Conservation (phyloP, 148 eudicot genomes). For the Vaccinium myrtillus region DNA sequence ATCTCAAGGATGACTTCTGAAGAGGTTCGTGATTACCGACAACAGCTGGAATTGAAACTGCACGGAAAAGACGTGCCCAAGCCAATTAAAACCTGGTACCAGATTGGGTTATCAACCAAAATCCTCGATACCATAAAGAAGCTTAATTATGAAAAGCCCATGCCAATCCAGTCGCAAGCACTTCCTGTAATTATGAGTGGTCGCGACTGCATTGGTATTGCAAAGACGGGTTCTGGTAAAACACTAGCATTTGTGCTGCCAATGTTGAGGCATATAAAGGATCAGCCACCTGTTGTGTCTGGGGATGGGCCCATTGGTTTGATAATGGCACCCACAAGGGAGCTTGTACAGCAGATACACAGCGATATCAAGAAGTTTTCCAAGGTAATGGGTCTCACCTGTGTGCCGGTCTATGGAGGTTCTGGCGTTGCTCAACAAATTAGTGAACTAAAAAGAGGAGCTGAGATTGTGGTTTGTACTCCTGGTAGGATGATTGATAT, state of each 20-base stretch:
- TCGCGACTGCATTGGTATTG: conserved; percentile 83
- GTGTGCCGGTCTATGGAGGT: conserved; percentile 88
- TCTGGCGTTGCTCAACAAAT: conserved; percentile 84
- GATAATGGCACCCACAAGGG: conserved; percentile 86
- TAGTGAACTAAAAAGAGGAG: conserved; percentile 71
- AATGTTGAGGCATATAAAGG: conserved; percentile 82
- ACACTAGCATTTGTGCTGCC: conserved; percentile 85
- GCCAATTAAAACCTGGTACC: conserved; percentile 79
- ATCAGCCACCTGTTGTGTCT: conserved; percentile 71
- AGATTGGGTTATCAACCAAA: conserved; percentile 67
- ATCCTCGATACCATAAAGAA: conserved; percentile 68
- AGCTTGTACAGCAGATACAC: conserved; percentile 84
- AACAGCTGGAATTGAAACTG: conserved; percentile 61
- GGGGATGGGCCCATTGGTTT: conserved; percentile 87
- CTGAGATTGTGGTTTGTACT: conserved; percentile 85
- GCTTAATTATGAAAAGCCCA: conserved; percentile 70
- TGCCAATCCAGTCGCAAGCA: conserved; percentile 87
- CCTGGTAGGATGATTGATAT: conserved; percentile 92
- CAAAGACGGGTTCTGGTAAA: conserved; percentile 85
- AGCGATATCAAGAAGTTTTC: conserved; percentile 72
- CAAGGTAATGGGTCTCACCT: conserved; percentile 61
- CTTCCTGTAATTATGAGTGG: conserved; percentile 84
- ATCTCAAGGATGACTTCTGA: conserved; percentile 62
- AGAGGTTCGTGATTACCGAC: conserved; percentile 65
- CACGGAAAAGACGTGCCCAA: conserved; percentile 86